phyloP scores from a whole-genome alignment of 2,329 filamentous ascomycete genomes.

The Penicillium olsonii region DNA sequence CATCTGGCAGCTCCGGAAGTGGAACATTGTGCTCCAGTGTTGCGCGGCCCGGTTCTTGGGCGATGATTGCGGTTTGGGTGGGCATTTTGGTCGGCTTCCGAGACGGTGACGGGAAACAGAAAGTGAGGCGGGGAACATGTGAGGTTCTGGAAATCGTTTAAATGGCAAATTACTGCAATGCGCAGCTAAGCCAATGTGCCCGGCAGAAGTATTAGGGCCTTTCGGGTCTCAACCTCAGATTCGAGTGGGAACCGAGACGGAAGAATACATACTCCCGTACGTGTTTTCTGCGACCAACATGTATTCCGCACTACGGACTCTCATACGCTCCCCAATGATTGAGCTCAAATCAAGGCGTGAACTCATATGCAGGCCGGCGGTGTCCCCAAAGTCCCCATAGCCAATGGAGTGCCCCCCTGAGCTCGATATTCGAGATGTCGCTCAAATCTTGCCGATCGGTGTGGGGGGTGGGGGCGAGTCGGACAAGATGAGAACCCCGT shows the following conservation, averaged over 20 bases:
- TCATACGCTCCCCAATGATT: no score
- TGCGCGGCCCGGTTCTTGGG: conserved; percentile 13
- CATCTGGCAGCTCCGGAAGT: conserved; percentile 44
- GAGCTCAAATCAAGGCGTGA: background rate
- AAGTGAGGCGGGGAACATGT: background rate
- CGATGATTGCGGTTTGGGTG: conserved; percentile 17
- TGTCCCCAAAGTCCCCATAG: background rate
- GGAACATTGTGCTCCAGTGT: conserved; percentile 19
- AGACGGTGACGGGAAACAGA: background rate
- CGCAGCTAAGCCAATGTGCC: background rate
- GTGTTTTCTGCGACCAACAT: no score
- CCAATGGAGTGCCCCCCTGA: background rate
- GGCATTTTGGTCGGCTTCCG: conserved; percentile 2
- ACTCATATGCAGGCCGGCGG: background rate
- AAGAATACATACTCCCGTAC: no score
- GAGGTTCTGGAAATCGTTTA: background rate
- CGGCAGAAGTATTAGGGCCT: background rate
- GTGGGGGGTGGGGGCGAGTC: background rate
- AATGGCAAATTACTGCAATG: background rate
- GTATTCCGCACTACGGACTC: no score
- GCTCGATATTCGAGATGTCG: background rate
- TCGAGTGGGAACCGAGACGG: no score
- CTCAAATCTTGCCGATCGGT: background rate
- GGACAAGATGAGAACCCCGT: background rate
- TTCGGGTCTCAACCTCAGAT: background rate